Percentiles rank a stretch among this genome's conserved stretches.
phyloP scores from a whole-genome alignment of 805 yeast species.

The Metschnikowia arizonensis region DNA sequence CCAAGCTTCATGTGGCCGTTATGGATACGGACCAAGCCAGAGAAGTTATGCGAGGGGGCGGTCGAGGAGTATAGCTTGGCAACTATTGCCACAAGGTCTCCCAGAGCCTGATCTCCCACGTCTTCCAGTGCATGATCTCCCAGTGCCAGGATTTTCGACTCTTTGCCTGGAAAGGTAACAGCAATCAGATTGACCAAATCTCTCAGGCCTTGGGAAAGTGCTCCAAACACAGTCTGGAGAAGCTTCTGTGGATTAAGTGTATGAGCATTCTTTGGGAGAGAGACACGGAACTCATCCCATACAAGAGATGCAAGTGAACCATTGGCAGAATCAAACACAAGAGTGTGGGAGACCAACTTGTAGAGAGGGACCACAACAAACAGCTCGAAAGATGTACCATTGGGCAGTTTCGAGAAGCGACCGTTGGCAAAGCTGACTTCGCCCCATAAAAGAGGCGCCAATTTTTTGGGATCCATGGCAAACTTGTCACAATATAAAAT shows the following conservation, averaged over 20 bases:
- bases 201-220: constrained; percentile 47
- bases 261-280: constrained; percentile 36
- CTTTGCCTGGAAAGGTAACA: constrained; percentile 7
- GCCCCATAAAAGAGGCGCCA: constrained; percentile 73
- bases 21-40: constrained; percentile 49
- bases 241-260: constrained; percentile 58
- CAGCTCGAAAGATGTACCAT: constrained; percentile 48
- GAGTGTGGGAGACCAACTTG: constrained; percentile 59
- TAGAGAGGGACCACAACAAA: constrained; percentile 78
- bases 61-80: constrained; percentile 48
- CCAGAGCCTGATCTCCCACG: no score
- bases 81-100: constrained; percentile 22
- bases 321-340: constrained; percentile 46
- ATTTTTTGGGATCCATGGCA: constrained; percentile 27
- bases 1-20: constrained; percentile 56
- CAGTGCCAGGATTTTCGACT: constrained; percentile 29
- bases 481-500: constrained; percentile 35
- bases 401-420: constrained; percentile 39
- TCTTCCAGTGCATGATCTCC: background rate
- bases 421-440: constrained; percentile 52
- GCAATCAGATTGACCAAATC: constrained; percentile 53
- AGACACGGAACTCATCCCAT: constrained; percentile 45
- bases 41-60: background rate
- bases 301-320: constrained; percentile 41
- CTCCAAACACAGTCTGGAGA: constrained; percentile 48